A percentile compares a stretch with the other conserved stretches of the same genome.
Evolutionary conservation across 1,284 basidiomycete genomes (phyloP).

Genomic region (Irpex sp.): DNA sequence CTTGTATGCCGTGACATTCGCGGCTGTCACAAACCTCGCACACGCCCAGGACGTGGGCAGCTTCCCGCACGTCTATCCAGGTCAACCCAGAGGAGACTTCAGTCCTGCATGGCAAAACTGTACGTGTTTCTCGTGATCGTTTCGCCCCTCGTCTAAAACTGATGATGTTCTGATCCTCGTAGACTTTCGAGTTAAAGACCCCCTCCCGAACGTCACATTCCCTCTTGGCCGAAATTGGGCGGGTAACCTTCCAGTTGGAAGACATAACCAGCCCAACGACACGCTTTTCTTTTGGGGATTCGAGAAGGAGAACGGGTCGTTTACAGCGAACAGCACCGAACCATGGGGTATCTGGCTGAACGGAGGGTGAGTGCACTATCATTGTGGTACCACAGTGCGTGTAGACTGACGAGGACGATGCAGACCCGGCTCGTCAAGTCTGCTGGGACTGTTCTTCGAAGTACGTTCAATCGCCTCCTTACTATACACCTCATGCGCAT

Average conservation of each 20-base stretch:
- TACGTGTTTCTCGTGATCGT: not conserved
- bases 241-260: constrained; percentile 61
- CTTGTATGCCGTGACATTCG: no score
- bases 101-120: constrained; percentile 1
- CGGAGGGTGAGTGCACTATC: constrained; percentile 44
- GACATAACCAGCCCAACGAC: constrained; percentile 47
- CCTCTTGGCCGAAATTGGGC: constrained; percentile 51
- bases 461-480: constrained; percentile 24
- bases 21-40: not conserved
- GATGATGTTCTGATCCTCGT: not conserved
- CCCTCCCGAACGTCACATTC: constrained; percentile 61
- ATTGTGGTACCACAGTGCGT: not conserved
- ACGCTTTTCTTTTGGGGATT: constrained; percentile 71
- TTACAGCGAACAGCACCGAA: constrained; percentile 37
- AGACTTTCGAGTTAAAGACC: constrained; percentile 23
- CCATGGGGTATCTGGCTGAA: constrained; percentile 75
- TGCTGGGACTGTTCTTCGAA: constrained; percentile 60
- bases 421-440: constrained; percentile 68
- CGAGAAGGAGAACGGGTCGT: constrained; percentile 53
- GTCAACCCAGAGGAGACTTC: not conserved
- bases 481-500: not conserved
- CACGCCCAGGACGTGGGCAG: not conserved
- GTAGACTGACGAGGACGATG: not conserved
- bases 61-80: not conserved
- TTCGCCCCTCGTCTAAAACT: no score